These are phyloP conservation scores for Pelargonium nanum DNA, from an alignment of 345 rosid genomes.

Conservation along the genomic window DNA sequence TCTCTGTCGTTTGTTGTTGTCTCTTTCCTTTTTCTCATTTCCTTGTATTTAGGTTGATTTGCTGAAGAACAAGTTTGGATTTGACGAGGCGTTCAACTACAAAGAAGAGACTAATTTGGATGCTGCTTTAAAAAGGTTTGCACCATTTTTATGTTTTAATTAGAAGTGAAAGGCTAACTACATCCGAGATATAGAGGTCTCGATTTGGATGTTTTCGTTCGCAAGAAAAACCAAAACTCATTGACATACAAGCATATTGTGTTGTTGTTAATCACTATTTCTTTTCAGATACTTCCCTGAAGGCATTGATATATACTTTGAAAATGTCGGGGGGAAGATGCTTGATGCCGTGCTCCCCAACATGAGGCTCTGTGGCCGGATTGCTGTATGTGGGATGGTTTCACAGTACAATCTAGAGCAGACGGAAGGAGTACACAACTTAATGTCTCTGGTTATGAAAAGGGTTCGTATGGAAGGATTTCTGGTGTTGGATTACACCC, in stretches of 20 bases:
- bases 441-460: constrained; percentile 8
- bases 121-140: constrained; percentile 42
- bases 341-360: constrained; percentile 21
- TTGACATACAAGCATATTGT: not conserved
- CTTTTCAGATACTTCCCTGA: constrained; percentile 10
- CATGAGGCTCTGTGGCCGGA: constrained; percentile 21
- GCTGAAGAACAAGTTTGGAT: constrained; percentile 38
- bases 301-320: constrained; percentile 23
- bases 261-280: not conserved
- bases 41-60: constrained; percentile 30
- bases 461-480: constrained; percentile 26
- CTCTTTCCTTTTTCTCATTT: not conserved
- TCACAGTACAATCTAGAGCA: constrained; percentile 21
- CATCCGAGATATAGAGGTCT: not conserved
- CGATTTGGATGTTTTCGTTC: not conserved
- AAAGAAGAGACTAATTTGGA: constrained; percentile 25
- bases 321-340: constrained; percentile 27
- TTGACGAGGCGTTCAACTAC: constrained; percentile 57
- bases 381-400: constrained; percentile 18
- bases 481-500: constrained; percentile 11
- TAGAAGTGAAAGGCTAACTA: too few relatives aligned
- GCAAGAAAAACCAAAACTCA: not conserved
- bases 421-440: constrained; percentile 23
- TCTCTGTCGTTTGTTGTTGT: not conserved
- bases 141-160: too few relatives aligned